Conservation (phyloP, 2,329 filamentous ascomycete species). For the Claviceps spartinae region DNA sequence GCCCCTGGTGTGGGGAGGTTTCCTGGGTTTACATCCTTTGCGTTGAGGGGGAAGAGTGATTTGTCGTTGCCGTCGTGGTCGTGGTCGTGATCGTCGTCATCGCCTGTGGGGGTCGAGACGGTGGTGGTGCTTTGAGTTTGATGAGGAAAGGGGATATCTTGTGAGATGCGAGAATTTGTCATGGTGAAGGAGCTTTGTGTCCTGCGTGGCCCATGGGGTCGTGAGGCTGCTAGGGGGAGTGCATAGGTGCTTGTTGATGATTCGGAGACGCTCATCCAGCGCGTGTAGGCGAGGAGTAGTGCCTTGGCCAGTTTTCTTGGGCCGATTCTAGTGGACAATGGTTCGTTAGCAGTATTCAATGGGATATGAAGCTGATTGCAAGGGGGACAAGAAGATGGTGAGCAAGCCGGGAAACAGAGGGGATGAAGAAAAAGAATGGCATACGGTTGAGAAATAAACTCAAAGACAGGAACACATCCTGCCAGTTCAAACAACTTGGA, state of each 20-base stretch:
- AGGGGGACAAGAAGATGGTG: background rate
- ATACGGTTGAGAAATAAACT: background rate
- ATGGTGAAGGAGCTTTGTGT: background rate
- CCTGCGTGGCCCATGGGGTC: background rate
- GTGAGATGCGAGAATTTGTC: background rate
- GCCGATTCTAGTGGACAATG: background rate
- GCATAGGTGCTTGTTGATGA: background rate
- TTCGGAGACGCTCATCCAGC: constrained; percentile 1
- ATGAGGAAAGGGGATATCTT: background rate
- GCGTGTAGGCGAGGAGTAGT: background rate
- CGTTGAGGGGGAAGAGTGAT: background rate
- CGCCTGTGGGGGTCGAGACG: background rate
- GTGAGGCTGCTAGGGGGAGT: background rate
- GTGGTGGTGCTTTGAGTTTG: too few species aligned
- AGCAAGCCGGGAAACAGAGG: background rate
- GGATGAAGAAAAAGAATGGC: background rate
- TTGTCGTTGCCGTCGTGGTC: background rate
- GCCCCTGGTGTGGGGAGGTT: background rate
- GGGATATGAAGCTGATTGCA: background rate
- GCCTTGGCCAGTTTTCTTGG: background rate
- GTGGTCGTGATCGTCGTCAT: background rate
- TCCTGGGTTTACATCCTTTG: background rate
- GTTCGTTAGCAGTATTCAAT: background rate
- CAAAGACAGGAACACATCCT: background rate
- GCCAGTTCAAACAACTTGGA: background rate